Evolutionary conservation across 805 yeast species (phyloP).

Genomic region (Maudiozyma serrabonitensis): DNA sequence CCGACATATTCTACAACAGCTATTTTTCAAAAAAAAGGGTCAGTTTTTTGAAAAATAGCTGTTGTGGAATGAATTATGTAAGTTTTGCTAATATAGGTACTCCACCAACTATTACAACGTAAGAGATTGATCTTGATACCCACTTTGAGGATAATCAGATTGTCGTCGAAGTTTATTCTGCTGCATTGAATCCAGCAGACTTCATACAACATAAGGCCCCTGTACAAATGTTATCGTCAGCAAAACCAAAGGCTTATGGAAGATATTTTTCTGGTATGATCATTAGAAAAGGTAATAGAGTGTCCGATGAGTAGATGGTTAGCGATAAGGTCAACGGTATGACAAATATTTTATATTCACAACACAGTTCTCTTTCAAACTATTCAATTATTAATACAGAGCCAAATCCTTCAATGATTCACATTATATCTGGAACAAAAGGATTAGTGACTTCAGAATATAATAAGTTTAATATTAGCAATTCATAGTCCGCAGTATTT

Average conservation of each 20-base stretch:
- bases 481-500: conserved; percentile 54
- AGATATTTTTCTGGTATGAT: conserved; percentile 25
- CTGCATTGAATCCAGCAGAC: background rate
- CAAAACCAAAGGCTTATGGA: conserved; percentile 13
- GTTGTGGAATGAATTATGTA: background rate
- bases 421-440: conserved; percentile 13
- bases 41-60: too few relatives aligned
- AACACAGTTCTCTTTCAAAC: background rate
- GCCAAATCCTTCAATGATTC: conserved; percentile 14
- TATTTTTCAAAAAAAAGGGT: too few relatives aligned
- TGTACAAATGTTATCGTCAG: background rate
- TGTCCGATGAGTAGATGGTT: background rate
- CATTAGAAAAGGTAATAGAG: conserved; percentile 17
- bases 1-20: too few relatives aligned
- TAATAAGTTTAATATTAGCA: conserved; percentile 24
- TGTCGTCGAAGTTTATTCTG: background rate
- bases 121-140: background rate
- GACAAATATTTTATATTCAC: conserved; percentile 17
- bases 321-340: background rate
- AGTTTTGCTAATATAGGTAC: background rate
- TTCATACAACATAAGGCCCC: background rate
- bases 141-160: background rate
- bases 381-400: conserved; percentile 30
- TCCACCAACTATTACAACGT: background rate
- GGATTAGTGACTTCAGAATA: too few relatives aligned